Conservation (phyloP, 139 green algal species). For the Marvania coccoides region DNA sequence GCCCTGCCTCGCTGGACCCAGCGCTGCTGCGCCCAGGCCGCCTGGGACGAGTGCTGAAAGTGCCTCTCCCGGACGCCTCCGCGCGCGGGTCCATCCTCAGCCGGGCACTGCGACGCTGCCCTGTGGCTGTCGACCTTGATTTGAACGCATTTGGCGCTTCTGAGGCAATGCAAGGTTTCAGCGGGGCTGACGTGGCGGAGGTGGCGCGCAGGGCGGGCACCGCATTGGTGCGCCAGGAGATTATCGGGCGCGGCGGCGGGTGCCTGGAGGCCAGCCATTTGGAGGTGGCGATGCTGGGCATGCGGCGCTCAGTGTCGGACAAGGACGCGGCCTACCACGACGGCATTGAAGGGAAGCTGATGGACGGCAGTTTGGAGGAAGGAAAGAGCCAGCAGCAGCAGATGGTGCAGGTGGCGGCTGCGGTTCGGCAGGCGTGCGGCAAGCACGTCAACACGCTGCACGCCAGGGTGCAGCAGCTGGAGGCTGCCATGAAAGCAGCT, state of each 20-base stretch:
- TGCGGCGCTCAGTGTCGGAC: conserved; percentile 11
- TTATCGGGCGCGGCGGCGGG: background rate
- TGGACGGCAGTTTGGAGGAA: conserved; percentile 6
- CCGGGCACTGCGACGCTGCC: conserved; percentile 2
- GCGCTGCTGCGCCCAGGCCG: conserved; percentile 61
- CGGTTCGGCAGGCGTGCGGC: background rate
- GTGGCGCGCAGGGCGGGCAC: conserved; percentile 11
- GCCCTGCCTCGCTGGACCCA: conserved; percentile 59
- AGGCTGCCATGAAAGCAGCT: background rate
- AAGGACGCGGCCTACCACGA: conserved; percentile 3
- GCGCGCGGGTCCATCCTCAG: conserved; percentile 24
- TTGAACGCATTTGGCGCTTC: background rate
- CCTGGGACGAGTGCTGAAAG: conserved; percentile 53
- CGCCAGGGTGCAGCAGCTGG: conserved; percentile 9
- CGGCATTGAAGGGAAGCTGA: background rate
- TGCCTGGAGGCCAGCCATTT: conserved; percentile 1
- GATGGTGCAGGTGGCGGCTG: background rate
- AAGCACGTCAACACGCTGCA: background rate
- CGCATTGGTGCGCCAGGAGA: conserved; percentile 1
- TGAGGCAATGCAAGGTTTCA: conserved; percentile 14
- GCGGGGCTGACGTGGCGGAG: conserved; percentile 37
- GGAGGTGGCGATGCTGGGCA: background rate
- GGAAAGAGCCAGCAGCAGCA: background rate
- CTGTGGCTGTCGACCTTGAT: conserved; percentile 18
- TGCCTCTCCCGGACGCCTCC: conserved; percentile 31